Conservation (phyloP, 306 rosid genomes). For the Quercus parvula region DNA sequence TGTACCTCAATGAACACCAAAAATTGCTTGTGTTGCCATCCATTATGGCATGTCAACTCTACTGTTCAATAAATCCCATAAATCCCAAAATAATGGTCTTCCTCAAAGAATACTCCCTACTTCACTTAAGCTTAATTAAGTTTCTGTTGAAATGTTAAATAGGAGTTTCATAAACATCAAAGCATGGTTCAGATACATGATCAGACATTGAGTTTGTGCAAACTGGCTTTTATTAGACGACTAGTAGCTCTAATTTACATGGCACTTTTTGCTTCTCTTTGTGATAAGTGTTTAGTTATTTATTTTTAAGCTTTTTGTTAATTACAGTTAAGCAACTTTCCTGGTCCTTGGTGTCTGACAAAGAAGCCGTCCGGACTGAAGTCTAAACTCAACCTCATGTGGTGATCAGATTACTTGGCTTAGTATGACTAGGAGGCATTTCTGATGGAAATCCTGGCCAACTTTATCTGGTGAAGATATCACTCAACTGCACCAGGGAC, state of each 20-base stretch:
- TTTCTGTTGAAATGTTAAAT: not conserved
- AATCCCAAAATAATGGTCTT: conserved; percentile 4
- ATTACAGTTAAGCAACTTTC: conserved; percentile 83
- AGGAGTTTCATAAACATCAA: not conserved
- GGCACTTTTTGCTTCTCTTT: not conserved
- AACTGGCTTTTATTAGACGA: not conserved
- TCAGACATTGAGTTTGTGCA: not conserved
- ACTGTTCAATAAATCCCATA: not conserved
- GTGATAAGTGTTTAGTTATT: not conserved
- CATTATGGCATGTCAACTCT: not conserved
- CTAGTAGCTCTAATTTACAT: not conserved
- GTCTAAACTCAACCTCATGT: conserved; percentile 48
- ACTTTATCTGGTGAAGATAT: not conserved
- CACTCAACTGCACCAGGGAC: not conserved
- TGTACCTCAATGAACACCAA: not conserved
- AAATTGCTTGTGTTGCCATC: not conserved
- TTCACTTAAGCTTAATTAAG: not conserved
- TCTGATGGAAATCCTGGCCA: not conserved
- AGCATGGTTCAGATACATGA: not conserved
- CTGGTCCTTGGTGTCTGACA: conserved; percentile 69
- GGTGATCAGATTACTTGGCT: conserved; percentile 38
- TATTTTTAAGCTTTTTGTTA: conserved; percentile 1
- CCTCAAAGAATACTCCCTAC: not conserved
- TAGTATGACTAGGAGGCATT: not conserved
- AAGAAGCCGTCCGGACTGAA: conserved; percentile 66